Percentiles rank a stretch among this genome's conserved stretches.
These are phyloP conservation scores for Nicotiana undulata DNA, from an alignment of 257 asterid genomes.

Conservation along the genomic window DNA sequence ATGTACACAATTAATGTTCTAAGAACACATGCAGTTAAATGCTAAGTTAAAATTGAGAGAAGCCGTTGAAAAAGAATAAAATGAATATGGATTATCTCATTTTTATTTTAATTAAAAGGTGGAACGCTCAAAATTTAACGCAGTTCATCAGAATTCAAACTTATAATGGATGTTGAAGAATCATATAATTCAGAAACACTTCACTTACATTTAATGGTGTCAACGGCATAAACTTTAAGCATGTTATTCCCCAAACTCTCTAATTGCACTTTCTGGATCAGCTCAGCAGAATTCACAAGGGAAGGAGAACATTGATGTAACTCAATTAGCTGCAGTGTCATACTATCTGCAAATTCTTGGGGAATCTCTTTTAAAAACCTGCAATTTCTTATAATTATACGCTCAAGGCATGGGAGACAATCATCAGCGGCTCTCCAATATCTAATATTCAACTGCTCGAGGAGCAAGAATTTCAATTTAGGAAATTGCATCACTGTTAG, in stretches of 20 bases:
- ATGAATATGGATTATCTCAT: too few relatives aligned
- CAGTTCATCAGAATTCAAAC: not conserved
- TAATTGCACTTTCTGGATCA: not conserved
- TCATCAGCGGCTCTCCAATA: not conserved
- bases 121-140: too few relatives aligned
- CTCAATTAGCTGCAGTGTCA: conserved; percentile 1
- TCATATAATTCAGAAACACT: too few relatives aligned
- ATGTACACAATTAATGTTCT: too few relatives aligned
- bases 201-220: too few relatives aligned
- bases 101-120: too few relatives aligned
- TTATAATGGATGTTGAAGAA: not conserved
- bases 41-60: too few relatives aligned
- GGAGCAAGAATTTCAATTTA: conserved; percentile 1
- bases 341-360: not conserved
- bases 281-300: conserved; percentile 4
- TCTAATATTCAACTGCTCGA: not conserved
- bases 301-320: not conserved
- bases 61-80: too few relatives aligned
- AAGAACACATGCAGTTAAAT: too few relatives aligned
- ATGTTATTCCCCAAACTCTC: not conserved
- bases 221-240: not conserved
- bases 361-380: not conserved
- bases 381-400: not conserved
- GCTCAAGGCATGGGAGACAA: not conserved
- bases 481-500: not conserved